Base-by-base conservation (phyloP, 352 stramenopile genomes). In the Peronospora farinosa region DNA sequence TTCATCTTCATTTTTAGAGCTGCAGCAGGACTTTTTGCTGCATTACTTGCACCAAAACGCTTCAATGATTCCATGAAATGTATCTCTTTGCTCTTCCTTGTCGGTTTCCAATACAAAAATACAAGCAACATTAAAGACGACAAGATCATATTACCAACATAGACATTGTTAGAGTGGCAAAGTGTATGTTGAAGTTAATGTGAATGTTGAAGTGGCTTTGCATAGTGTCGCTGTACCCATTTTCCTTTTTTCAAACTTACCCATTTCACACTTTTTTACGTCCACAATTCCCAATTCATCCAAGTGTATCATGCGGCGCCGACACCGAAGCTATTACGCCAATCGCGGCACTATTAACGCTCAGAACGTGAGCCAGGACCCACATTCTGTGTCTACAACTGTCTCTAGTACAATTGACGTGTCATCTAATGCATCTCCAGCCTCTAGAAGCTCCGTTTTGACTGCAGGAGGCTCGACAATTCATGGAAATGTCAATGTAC, bases 401-500 rank as follows among this genome's bases (percentile, higher is more conserved):
- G 33, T 13, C 0, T 48, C 55, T 3, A 30, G n/a, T 5, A 4
- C 16, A 17, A 13, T 19, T 1, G 52, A 52, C 16, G 60, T 27
- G 5, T 15, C 47, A 7, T 47, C 48, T 13, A 52, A 35, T n/a
- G 35, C 50, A 31, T 67, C 57, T 0, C 19, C 19, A 10, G 50
- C 51, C 7, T 47, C 38, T 12, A 37, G 38, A 16, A 25, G 37
- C 28, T 66, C 63, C 8, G 25, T 59, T 2, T 54, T 41, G 33
- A 42, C 37, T 1, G 35, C 46, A 41, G 50, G 40, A 28, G 42
- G 46, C 30, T 66, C 63, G 36, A 74, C 72, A 36, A 66, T 74
- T 33, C 57, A 84, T 56, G 65, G 60, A 40, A 84, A 85, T 37
- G 53, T 84, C 45, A 69, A 67, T 43, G 75, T 78, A 37, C 75